Percentiles rank a stretch among this genome's conserved stretches.
phyloP scores from a whole-genome alignment of 306 rosid genomes.

The Neltuma alba region DNA sequence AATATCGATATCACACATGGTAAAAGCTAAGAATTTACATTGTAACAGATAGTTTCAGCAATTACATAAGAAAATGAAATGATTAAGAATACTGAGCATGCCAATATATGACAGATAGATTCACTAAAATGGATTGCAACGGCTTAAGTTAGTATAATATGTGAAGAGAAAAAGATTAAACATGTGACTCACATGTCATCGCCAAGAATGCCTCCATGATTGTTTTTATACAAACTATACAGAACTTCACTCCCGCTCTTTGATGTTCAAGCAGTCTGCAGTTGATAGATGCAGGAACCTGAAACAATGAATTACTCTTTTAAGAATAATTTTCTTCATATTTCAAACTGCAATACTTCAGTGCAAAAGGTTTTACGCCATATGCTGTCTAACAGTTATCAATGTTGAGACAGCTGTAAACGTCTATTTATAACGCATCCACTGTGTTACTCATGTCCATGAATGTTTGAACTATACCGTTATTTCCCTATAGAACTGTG shows the following conservation, averaged over 20 bases:
- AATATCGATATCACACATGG: not conserved
- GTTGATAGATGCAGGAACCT: slow-evolving; percentile 93
- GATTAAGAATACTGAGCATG: not conserved
- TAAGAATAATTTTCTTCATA: slow-evolving; percentile 13
- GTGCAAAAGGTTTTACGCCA: not conserved
- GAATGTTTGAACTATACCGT: not conserved
- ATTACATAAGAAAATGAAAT: not conserved
- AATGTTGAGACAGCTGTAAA: not conserved
- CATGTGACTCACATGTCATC: slow-evolving; percentile 82
- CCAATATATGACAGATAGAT: not conserved
- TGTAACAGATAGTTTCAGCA: slow-evolving; percentile 11
- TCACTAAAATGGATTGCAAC: not conserved
- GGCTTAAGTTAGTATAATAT: not conserved
- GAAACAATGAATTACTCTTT: slow-evolving; percentile 33
- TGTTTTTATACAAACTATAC: slow-evolving; percentile 73
- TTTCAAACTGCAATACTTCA: slow-evolving; percentile 31
- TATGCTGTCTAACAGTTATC: not conserved
- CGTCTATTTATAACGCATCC: not conserved
- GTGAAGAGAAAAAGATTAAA: not conserved
- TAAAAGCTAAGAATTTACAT: not conserved
- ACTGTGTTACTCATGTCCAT: slow-evolving; percentile 5
- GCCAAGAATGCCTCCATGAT: slow-evolving; percentile 95
- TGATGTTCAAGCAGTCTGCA: slow-evolving; percentile 93
- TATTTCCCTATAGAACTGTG: not conserved
- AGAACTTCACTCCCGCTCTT: slow-evolving; percentile 78